Evolutionary conservation across 2,329 filamentous ascomycete species (phyloP), one percentile per base, ranked within the genome.

Genomic region (Clarireedia paspali): DNA sequence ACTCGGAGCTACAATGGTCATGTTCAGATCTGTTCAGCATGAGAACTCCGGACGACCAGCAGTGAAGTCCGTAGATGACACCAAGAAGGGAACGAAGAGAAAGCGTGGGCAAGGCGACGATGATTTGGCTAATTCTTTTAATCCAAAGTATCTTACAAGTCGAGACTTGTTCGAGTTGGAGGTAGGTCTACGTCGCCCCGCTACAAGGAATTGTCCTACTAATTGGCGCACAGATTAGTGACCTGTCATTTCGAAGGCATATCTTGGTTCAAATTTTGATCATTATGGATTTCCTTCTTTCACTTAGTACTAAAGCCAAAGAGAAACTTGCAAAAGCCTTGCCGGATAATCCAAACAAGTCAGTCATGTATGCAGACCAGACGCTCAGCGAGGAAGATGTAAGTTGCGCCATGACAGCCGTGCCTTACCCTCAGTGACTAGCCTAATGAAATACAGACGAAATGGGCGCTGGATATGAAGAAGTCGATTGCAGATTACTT

Each of bases 121-220:
- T 54, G 84, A 86, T 59, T 74, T 85, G 50, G 78, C 84, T 24
- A 87, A 83, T 67, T 85, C 82, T 24, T 97, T 96, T 73, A 99
- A 99, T 66, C 92, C 95, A 1, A 99, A 97, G 69, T 99, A 99
- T 69, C 80, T 99, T 17, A 99, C 94, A n/a, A 97, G 91, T 70
- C 82, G 88, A 62, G 95, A 99, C 69, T 77, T 99, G 1, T 99
- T 99, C 71, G 90, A 95, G 66, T 81, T 99, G 47, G 94, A 99
- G 80, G 88, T 90, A 77, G 58, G 74, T 66, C 50, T 24, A 45
- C 5, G n/a, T 53, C 50, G 38, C 20, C 30, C 49, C 27, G 60
- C 56, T 6, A 26, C 7, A 14, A 36, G 4, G n/a, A 2, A 26
- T 30, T 20, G 17, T 5, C n/a, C 24, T 14, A 60, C 68, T 72